Evolutionary conservation across 176 grass and related monocot species (phyloP).

Genomic region (Miscanthus lutarioriparius): DNA sequence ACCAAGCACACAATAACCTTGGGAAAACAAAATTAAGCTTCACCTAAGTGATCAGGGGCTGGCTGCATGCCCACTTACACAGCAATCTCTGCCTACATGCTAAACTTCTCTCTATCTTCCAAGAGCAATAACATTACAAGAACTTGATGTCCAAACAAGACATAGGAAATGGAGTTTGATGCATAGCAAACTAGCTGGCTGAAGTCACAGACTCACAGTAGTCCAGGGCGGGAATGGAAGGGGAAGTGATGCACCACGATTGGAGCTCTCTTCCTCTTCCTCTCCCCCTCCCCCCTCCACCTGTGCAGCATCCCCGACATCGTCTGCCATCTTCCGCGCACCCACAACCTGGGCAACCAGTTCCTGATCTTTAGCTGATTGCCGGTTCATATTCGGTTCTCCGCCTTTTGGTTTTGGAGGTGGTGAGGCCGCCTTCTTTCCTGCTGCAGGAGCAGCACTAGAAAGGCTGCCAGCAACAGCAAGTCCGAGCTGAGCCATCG

Average conservation of each 20-base stretch:
- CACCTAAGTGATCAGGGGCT: conserved; percentile 75
- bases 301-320: no score
- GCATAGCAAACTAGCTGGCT: no score
- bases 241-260: conserved; percentile 34
- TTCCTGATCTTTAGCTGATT: no score
- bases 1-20: conserved; percentile 2
- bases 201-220: conserved; percentile 27
- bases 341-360: no score
- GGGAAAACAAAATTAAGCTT: conserved; percentile 36
- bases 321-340: no score
- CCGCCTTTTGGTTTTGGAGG: no score
- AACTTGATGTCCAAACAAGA: neutral
- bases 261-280: conserved; percentile 19
- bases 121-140: neutral
- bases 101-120: neutral
- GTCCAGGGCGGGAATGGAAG: conserved; percentile 40
- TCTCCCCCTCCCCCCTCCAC: neutral
- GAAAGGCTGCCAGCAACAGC: no score
- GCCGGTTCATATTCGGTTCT: no score
- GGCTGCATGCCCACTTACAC: neutral
- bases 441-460: no score
- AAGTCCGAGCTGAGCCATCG: no score
- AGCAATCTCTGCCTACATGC: neutral
- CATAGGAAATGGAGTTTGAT: neutral
- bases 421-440: no score